Conservation (phyloP, 2,329 filamentous ascomycete species). For the Celoporthe dispersa region DNA sequence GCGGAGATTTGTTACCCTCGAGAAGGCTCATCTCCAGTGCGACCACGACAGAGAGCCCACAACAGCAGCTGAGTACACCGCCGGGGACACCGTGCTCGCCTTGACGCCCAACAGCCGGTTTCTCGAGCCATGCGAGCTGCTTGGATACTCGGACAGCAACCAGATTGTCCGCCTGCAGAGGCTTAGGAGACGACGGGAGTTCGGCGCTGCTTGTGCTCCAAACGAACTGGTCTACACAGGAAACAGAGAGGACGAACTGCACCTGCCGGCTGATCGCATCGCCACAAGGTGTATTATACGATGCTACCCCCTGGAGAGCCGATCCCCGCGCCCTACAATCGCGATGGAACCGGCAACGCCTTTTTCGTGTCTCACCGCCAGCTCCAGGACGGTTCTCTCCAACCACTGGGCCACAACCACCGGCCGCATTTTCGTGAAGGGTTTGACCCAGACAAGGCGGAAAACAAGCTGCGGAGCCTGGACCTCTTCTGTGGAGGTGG, state of each 20-base stretch:
- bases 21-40: conserved; percentile 60
- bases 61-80: conserved; percentile 39
- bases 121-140: conserved; percentile 67
- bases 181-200: conserved; percentile 53
- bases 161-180: conserved; percentile 51
- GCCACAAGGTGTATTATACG: conserved; percentile 63
- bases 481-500: conserved; percentile 81
- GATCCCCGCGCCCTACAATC: conserved; percentile 67
- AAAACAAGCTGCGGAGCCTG: conserved; percentile 58
- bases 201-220: conserved; percentile 44
- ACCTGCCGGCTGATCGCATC: conserved; percentile 47
- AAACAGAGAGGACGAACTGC: conserved; percentile 38
- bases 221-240: conserved; percentile 67
- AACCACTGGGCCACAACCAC: conserved; percentile 5
- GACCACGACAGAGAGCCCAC: conserved; percentile 38
- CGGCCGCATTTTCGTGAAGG: conserved; percentile 50
- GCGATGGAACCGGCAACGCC: conserved; percentile 66
- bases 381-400: conserved; percentile 29
- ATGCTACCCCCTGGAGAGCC: conserved; percentile 50
- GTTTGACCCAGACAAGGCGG: conserved; percentile 48
- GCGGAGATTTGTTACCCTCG: conserved; percentile 65
- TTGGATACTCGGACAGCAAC: conserved; percentile 38
- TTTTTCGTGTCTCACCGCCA: conserved; percentile 64
- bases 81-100: conserved; percentile 66
- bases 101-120: conserved; percentile 34